A percentile compares a stretch with the other conserved stretches of the same genome.
phyloP scores from a whole-genome alignment of 805 yeast genomes.

The Ogataea ramenticola region DNA sequence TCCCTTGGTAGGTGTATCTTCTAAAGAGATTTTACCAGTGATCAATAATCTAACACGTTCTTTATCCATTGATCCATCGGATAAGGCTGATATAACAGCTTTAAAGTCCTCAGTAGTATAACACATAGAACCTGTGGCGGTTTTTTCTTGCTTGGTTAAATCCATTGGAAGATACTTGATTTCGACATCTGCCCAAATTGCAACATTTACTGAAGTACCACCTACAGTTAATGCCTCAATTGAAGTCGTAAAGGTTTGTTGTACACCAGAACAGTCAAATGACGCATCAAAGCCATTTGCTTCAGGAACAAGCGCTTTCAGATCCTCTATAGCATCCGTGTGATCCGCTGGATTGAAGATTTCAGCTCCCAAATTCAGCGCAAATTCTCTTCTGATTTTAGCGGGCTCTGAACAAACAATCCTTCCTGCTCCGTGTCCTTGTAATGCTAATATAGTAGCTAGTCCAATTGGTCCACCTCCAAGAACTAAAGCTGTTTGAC shows the following conservation, averaged over 20 bases:
- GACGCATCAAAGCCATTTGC: slow-evolving; percentile 41
- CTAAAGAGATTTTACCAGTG: slow-evolving; percentile 43
- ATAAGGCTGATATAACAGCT: slow-evolving; percentile 46
- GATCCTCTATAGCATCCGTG: slow-evolving; percentile 29
- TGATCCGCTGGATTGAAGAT: slow-evolving; percentile 43
- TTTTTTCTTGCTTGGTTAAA: slow-evolving; percentile 47
- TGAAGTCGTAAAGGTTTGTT: slow-evolving; percentile 44
- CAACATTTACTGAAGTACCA: slow-evolving; percentile 57
- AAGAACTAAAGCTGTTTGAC: slow-evolving; percentile 41
- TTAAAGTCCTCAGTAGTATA: slow-evolving; percentile 50
- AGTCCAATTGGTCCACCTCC: slow-evolving; percentile 64
- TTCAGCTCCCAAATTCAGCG: slow-evolving; percentile 40
- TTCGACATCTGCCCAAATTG: slow-evolving; percentile 54
- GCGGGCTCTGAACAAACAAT: slow-evolving; percentile 61
- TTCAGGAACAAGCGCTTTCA: slow-evolving; percentile 31
- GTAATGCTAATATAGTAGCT: slow-evolving; percentile 46
- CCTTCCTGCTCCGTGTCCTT: slow-evolving; percentile 39
- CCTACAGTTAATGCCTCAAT: slow-evolving; percentile 41
- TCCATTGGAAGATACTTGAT: slow-evolving; percentile 47
- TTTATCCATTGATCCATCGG: slow-evolving; percentile 35
- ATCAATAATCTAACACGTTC: slow-evolving; percentile 40
- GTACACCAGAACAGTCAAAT: slow-evolving; percentile 51
- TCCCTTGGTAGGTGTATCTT: slow-evolving; percentile 48
- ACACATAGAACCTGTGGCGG: slow-evolving; percentile 54
- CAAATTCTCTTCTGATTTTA: slow-evolving; percentile 51